Evolutionary conservation across 1,284 basidiomycete genomes (phyloP).

Genomic region (Meripilus lineatus): DNA sequence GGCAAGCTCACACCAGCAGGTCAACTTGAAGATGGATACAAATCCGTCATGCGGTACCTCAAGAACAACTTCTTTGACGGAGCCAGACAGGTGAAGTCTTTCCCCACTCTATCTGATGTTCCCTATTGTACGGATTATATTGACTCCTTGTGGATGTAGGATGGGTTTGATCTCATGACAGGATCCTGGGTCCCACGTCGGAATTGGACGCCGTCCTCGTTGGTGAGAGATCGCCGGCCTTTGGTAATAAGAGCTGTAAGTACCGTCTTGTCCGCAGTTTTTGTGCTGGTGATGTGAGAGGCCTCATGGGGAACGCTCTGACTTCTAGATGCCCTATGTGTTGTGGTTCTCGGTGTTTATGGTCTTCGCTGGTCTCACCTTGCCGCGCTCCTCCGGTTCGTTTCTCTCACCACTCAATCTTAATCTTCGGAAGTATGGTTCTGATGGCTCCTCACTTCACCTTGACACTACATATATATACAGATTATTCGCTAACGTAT

Average conservation of each 20-base stretch:
- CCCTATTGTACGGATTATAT: conserved; percentile 8
- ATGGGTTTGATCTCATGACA: conserved; percentile 92
- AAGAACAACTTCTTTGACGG: conserved; percentile 99
- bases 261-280: conserved; percentile 19
- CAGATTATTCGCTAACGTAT: conserved; percentile 76
- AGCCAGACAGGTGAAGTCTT: conserved; percentile 65
- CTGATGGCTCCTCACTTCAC: conserved; percentile 50
- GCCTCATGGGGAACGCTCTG: too few species aligned
- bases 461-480: conserved; percentile 10
- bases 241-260: conserved; percentile 78
- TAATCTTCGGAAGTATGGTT: conserved; percentile 7
- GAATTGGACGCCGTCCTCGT: conserved; percentile 50
- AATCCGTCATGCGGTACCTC: conserved; percentile 84
- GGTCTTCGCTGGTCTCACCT: conserved; percentile 78
- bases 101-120: conserved; percentile 4
- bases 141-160: too few species aligned
- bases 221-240: conserved; percentile 77
- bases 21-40: conserved; percentile 81
- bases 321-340: conserved; percentile 82
- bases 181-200: conserved; percentile 84
- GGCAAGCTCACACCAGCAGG: conserved; percentile 86
- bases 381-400: conserved; percentile 82
- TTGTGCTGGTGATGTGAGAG: too few species aligned
- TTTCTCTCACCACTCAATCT: conserved; percentile 16
- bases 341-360: conserved; percentile 82